Base-by-base conservation (phyloP, 2,329 filamentous ascomycete species). In the Didymellaceae sp. region DNA sequence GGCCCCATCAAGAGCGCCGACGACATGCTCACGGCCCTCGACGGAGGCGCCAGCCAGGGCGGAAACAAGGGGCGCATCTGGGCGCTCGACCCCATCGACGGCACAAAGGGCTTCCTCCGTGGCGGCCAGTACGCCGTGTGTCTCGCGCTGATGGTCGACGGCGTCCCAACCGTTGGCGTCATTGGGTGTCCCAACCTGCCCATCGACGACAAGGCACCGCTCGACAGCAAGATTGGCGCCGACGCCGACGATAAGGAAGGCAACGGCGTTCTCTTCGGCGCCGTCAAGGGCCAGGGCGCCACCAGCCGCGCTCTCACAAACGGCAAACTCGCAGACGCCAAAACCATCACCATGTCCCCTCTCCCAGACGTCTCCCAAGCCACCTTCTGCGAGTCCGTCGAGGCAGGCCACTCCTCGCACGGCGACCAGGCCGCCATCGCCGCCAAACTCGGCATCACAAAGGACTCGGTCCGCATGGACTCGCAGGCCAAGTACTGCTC, bases 41-140 rank as follows among this genome's bases (percentile, higher is more conserved):
- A 85, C 61, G 74, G 77, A 57, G 82, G 82, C 24, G 83, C 83
- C 70, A 90, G 86, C 74, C 76, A 82, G 49, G 91, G 91, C 53
- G 91, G 91, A 21, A 74, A 77, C 54, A 81, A 79, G 59, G 91
- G 91, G 56, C 82, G 94, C 61, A 90, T 97, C 74, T 99, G 94
- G 94, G 90, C 93, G 31, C 86, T 99, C 49, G 94, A 99, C 75
- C 94, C 94, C 52, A 97, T 99, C 57, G 94, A 99, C 74, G 94
- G 94, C 60, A 99, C 94, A 45, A 96, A 97, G 78, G 95, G 94
- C 22, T 99, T 99, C 78, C 80, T 99, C 54, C 85, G 95, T 56
- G 94, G 94, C 44, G 95, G 92, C 30, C 94, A 99, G 78, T 99
- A 99, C 72, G 95, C 94, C 46, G 91, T 99, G 45, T 97, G 93